phyloP scores from a whole-genome alignment of 208 protist species.

The Leishmania amazonensis region DNA sequence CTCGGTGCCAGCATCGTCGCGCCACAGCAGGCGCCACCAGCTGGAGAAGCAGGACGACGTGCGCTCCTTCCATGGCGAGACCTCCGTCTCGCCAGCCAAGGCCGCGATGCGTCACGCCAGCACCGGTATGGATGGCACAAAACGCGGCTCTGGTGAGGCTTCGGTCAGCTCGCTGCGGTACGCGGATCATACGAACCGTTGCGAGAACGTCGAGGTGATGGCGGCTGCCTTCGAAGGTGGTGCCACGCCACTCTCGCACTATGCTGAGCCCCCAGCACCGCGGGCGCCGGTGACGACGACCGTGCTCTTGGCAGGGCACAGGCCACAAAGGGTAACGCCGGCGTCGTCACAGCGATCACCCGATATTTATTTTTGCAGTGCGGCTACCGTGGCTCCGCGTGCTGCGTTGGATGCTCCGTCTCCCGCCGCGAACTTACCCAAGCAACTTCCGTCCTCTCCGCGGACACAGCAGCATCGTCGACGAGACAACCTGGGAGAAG shows the following conservation, averaged over 20 bases:
- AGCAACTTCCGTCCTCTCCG: background rate
- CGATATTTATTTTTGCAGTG: background rate
- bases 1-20: background rate
- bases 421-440: background rate
- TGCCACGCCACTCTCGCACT: background rate
- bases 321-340: background rate
- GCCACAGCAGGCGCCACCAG: background rate
- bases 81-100: background rate
- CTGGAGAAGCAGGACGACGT: background rate
- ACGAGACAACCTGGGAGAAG: background rate
- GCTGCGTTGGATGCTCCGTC: background rate
- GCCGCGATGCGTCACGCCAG: background rate
- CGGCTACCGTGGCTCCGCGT: background rate
- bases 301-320: background rate
- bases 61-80: background rate
- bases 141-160: background rate
- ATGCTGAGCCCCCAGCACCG: background rate
- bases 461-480: background rate
- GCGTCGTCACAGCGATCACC: background rate
- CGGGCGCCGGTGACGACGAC: background rate
- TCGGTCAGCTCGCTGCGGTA: background rate
- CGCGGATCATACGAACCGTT: background rate
- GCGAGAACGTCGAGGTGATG: background rate
- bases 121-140: background rate
- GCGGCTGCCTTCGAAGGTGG: background rate